A percentile compares a stretch with the other conserved stretches of the same genome.
Evolutionary conservation across 768 basidiomycete species (phyloP).

Genomic region (Agaricus blazei): DNA sequence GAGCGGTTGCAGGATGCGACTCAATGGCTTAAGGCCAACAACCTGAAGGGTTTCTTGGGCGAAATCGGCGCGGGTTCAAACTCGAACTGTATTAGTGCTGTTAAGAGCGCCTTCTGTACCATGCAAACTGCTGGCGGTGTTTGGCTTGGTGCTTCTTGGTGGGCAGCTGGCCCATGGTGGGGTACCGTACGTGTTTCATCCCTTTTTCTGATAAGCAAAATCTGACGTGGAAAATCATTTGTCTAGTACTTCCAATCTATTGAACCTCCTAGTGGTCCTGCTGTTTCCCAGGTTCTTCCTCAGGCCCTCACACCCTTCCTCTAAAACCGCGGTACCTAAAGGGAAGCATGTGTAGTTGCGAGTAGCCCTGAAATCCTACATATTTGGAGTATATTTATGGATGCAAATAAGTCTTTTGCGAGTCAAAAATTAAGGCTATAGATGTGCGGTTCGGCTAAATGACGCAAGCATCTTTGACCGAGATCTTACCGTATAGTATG

Average conservation of each 20-base stretch:
- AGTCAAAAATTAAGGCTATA: too few species aligned
- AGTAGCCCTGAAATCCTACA: too few species aligned
- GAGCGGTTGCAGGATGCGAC: constrained; percentile 54
- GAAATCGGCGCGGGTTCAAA: constrained; percentile 55
- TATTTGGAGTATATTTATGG: too few species aligned
- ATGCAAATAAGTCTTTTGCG: too few species aligned
- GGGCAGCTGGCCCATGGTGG: constrained; percentile 66
- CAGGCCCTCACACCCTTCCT: constrained; percentile 52
- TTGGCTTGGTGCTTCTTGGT: constrained; percentile 53
- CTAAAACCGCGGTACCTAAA: background rate
- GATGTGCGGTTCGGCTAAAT: too few species aligned
- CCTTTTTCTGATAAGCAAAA: background rate
- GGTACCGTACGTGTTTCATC: constrained; percentile 34
- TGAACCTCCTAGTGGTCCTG: constrained; percentile 52
- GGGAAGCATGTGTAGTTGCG: background rate
- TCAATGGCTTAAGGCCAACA: constrained; percentile 51
- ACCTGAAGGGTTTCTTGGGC: constrained; percentile 60
- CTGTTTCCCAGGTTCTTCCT: constrained; percentile 50
- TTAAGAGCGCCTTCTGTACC: constrained; percentile 50
- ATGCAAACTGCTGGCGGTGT: constrained; percentile 54
- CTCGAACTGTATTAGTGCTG: constrained; percentile 38
- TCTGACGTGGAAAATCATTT: background rate
- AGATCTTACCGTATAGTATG: too few species aligned
- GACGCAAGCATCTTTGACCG: too few species aligned
- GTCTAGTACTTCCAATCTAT: constrained; percentile 53